A percentile compares a stretch with the other conserved stretches of the same genome.
Conservation (phyloP, 2,329 filamentous ascomycete genomes). For the Hypoxylon sp. region DNA sequence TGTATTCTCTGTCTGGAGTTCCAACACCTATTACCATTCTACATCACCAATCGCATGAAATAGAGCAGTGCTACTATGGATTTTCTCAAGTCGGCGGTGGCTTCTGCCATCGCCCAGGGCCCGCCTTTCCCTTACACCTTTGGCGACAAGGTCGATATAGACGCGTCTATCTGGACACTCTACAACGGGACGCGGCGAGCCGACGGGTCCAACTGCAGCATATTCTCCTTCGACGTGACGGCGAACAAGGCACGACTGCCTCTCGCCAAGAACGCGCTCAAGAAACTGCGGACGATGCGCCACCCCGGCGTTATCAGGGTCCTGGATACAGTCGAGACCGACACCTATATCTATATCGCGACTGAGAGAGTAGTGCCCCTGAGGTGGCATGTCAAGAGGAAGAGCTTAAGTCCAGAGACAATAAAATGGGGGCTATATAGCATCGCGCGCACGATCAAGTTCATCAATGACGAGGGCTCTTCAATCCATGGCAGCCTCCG, state of each 20-base stretch:
- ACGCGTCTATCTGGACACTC: conserved; percentile 95
- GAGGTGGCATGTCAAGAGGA: conserved; percentile 89
- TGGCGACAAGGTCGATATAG: conserved; percentile 90
- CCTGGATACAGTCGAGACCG: conserved; percentile 95
- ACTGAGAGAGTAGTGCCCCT: conserved; percentile 91
- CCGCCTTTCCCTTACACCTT: conserved; percentile 93
- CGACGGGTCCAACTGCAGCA: conserved; percentile 92
- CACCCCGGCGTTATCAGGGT: conserved; percentile 97
- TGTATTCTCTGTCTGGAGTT: not conserved
- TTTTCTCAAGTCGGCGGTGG: conserved; percentile 97
- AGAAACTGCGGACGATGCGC: conserved; percentile 91
- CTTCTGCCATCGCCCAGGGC: conserved; percentile 94
- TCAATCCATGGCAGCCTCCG: conserved; percentile 92
- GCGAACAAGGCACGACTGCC: conserved; percentile 84
- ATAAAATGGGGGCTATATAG: conserved; percentile 96
- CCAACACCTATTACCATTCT: not conserved
- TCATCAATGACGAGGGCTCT: conserved; percentile 92
- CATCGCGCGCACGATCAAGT: conserved; percentile 91
- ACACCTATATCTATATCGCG: conserved; percentile 94
- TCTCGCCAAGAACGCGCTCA: conserved; percentile 91
- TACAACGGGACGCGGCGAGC: conserved; percentile 95
- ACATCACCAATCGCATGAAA: conserved; percentile 27
- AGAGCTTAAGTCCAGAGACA: conserved; percentile 89
- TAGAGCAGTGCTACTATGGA: conserved; percentile 73
- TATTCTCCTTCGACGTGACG: conserved; percentile 93